phyloP scores from a whole-genome alignment of 2,329 filamentous ascomycete species.

The Fusarium decemcellulare region DNA sequence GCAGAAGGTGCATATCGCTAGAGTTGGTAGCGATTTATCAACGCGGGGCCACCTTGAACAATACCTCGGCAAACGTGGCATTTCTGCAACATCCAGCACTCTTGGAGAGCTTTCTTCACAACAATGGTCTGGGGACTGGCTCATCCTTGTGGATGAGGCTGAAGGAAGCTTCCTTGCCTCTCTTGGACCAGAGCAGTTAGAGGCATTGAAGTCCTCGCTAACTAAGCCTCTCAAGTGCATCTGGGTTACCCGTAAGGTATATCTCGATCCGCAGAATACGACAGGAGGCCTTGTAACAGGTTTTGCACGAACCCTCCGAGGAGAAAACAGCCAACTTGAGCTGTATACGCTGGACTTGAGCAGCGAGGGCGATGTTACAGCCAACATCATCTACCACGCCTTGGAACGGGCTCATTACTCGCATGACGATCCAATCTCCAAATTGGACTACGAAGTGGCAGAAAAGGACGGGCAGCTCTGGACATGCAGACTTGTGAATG shows the following conservation, averaged over 20 bases:
- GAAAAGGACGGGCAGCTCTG: constrained; percentile 43
- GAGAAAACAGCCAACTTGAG: constrained; percentile 40
- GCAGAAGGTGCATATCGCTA: constrained; percentile 30
- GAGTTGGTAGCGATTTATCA: constrained; percentile 8
- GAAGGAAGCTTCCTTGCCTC: constrained; percentile 40
- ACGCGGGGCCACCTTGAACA: constrained; percentile 13
- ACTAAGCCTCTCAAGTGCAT: constrained; percentile 39
- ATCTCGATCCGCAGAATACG: constrained; percentile 38
- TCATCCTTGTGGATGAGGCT: constrained; percentile 34
- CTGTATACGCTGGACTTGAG: constrained; percentile 40
- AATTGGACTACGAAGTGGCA: constrained; percentile 41
- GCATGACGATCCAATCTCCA: constrained; percentile 40
- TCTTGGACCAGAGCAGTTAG: constrained; percentile 26
- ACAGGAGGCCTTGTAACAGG: constrained; percentile 41
- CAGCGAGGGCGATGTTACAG: constrained; percentile 25
- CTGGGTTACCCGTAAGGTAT: constrained; percentile 41
- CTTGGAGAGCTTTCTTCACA: constrained; percentile 30
- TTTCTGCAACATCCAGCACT: constrained; percentile 22
- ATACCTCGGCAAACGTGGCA: constrained; percentile 19
- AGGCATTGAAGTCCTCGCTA: constrained; percentile 35
- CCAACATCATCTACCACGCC: constrained; percentile 33
- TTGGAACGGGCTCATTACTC: constrained; percentile 40
- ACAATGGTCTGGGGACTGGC: constrained; percentile 39
- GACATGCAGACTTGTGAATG: constrained; percentile 41
- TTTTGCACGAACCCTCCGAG: constrained; percentile 39